A percentile compares a stretch with the other conserved stretches of the same genome.
phyloP scores from a whole-genome alignment of 495 filamentous ascomycete genomes.

The Aspergillus ellipticus region DNA sequence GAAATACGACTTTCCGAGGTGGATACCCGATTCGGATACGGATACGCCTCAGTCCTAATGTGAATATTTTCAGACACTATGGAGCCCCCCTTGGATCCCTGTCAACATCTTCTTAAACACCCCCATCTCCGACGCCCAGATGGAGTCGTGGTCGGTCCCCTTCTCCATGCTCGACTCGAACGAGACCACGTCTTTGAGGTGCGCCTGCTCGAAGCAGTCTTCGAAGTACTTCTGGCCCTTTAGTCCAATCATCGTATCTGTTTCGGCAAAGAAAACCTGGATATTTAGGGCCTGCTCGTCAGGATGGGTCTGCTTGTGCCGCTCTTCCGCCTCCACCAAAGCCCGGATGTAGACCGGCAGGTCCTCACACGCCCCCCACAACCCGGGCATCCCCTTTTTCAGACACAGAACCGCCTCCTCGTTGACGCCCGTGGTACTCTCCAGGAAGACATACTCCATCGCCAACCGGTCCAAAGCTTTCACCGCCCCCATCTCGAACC shows the following conservation, averaged over 20 bases:
- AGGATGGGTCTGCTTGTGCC: neutral
- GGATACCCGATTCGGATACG: no score
- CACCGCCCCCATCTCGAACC: neutral
- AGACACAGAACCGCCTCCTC: conserved; percentile 1
- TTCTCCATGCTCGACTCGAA: neutral
- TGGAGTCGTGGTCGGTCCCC: neutral
- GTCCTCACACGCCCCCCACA: conserved; percentile 1
- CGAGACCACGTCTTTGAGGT: neutral
- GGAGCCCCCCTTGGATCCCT: neutral
- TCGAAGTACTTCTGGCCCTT: neutral
- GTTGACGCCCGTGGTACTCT: neutral
- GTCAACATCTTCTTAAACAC: neutral
- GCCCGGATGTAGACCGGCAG: neutral
- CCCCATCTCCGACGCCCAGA: neutral
- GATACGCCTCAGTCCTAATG: no score
- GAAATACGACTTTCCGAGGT: no score
- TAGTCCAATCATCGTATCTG: neutral
- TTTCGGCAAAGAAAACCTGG: neutral
- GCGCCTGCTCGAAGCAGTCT: neutral
- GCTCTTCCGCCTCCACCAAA: neutral
- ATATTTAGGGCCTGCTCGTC: neutral
- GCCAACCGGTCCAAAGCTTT: neutral
- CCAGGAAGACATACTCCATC: neutral
- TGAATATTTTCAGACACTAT: neutral
- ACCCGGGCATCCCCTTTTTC: neutral